phyloP scores from a whole-genome alignment of 768 basidiomycete species.

The Suillus alpinus region DNA sequence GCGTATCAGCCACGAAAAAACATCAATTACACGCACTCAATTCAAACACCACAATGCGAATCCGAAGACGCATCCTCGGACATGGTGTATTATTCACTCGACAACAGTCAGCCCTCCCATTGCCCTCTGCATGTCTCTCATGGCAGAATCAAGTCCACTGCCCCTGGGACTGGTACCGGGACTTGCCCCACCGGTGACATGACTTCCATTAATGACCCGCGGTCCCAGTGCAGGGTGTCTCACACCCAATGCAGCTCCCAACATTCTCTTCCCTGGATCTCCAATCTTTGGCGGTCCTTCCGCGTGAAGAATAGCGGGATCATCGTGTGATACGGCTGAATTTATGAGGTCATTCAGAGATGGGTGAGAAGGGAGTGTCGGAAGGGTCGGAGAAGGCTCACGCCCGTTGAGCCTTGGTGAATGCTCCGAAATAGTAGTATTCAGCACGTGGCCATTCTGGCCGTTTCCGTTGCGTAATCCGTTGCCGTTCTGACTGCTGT shows the following conservation, averaged over 20 bases:
- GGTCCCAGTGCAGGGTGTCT: conserved; percentile 74
- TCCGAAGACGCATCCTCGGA: background rate
- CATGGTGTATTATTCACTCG: conserved; percentile 45
- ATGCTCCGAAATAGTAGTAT: conserved; percentile 50
- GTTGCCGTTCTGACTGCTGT: conserved; percentile 35
- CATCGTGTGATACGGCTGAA: conserved; percentile 56
- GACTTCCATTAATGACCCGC: conserved; percentile 45
- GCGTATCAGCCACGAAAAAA: conserved; percentile 19
- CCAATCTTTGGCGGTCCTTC: conserved; percentile 75
- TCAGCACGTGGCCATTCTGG: conserved; percentile 37
- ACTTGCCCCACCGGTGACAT: conserved; percentile 32
- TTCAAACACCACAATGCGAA: background rate
- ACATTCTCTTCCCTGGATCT: conserved; percentile 86
- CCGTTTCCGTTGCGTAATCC: conserved; percentile 27
- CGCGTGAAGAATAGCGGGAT: conserved; percentile 63
- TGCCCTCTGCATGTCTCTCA: conserved; percentile 70
- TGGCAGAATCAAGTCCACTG: conserved; percentile 50
- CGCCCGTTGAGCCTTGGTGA: conserved; percentile 43
- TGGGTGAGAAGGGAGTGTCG: conserved; percentile 76
- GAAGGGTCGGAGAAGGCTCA: conserved; percentile 81
- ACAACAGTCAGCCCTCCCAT: conserved; percentile 74
- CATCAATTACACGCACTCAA: conserved; percentile 19
- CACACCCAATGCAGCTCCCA: conserved; percentile 81
- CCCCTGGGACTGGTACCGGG: conserved; percentile 21
- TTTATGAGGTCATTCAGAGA: conserved; percentile 83